phyloP scores from a whole-genome alignment of 768 basidiomycete genomes.

The Phallus indusiatus region DNA sequence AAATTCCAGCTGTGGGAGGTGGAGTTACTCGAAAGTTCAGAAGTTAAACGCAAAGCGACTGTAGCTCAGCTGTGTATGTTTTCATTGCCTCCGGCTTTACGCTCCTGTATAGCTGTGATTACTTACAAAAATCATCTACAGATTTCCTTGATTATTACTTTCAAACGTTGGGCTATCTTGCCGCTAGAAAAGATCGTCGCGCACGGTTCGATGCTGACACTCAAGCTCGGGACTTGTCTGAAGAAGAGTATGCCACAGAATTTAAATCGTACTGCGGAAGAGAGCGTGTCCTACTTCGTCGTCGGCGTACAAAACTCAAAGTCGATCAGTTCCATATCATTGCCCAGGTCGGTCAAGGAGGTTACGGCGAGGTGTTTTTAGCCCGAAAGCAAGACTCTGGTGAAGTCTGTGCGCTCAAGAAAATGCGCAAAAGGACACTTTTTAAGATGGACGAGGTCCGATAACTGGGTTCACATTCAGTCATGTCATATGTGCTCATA shows the following conservation, averaged over 20 bases:
- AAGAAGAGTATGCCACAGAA: conserved; percentile 59
- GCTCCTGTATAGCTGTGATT: neutral
- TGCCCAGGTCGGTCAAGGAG: conserved; percentile 97
- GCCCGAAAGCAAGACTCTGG: conserved; percentile 93
- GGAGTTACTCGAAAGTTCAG: conserved; percentile 72
- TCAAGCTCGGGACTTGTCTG: conserved; percentile 45
- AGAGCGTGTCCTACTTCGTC: conserved; percentile 86
- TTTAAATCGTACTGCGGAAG: conserved; percentile 90
- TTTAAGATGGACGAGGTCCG: conserved; percentile 97
- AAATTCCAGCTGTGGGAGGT: conserved; percentile 75
- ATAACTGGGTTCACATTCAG: neutral
- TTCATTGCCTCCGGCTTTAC: neutral
- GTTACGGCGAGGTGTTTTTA: conserved; percentile 95
- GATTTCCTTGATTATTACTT: conserved; percentile 99
- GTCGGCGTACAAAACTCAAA: conserved; percentile 83
- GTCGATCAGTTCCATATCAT: conserved; percentile 98
- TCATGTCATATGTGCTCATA: neutral
- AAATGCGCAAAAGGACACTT: conserved; percentile 89
- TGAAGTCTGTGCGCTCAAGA: conserved; percentile 95
- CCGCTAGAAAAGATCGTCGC: conserved; percentile 76
- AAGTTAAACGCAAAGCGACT: conserved; percentile 91
- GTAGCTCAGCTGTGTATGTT: conserved; percentile 89
- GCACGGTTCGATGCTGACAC: conserved; percentile 80
- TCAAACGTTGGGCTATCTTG: conserved; percentile 84
- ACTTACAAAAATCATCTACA: conserved; percentile 21